Conservation (phyloP, 495 filamentous ascomycete genomes). For the Penicillium chermesinum region DNA sequence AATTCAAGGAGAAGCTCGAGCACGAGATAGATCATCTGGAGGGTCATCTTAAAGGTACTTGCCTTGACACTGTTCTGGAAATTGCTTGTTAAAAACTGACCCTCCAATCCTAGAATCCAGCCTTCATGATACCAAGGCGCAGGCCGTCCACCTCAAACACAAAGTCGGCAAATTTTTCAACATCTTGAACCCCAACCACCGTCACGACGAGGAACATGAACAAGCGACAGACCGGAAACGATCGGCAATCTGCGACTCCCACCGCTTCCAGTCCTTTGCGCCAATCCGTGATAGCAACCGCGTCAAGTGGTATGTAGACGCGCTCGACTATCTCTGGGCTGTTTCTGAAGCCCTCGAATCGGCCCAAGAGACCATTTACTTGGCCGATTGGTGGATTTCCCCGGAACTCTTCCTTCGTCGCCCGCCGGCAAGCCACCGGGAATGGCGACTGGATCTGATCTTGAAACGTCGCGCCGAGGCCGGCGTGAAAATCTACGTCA, state of each 20-base stretch:
- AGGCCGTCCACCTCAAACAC: slow-evolving; percentile 52
- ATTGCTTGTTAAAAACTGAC: background rate
- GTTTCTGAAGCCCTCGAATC: slow-evolving; percentile 81
- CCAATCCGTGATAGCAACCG: slow-evolving; percentile 78
- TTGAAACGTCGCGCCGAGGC: slow-evolving; percentile 84
- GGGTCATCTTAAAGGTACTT: slow-evolving; percentile 31
- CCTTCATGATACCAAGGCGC: slow-evolving; percentile 44
- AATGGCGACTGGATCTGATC: slow-evolving; percentile 84
- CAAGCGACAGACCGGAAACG: slow-evolving; percentile 77
- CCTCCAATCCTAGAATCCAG: slow-evolving; percentile 24
- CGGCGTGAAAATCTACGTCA: slow-evolving; percentile 90
- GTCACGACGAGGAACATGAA: slow-evolving; percentile 93
- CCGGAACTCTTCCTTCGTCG: slow-evolving; percentile 88
- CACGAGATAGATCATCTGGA: slow-evolving; percentile 27
- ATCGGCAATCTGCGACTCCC: slow-evolving; percentile 60
- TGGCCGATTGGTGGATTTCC: slow-evolving; percentile 95
- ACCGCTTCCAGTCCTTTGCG: slow-evolving; percentile 85
- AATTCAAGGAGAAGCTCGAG: slow-evolving; percentile 27
- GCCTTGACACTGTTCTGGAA: background rate
- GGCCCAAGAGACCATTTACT: slow-evolving; percentile 90
- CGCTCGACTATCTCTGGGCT: slow-evolving; percentile 86
- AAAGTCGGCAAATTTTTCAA: slow-evolving; percentile 66
- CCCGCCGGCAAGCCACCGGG: slow-evolving; percentile 71
- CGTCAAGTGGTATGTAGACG: slow-evolving; percentile 97
- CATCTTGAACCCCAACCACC: slow-evolving; percentile 81